Percentiles rank a stretch among this genome's conserved stretches.
Evolutionary conservation across 202 grass and related monocot species (phyloP).

Genomic region (Hordeum pubiflorum): DNA sequence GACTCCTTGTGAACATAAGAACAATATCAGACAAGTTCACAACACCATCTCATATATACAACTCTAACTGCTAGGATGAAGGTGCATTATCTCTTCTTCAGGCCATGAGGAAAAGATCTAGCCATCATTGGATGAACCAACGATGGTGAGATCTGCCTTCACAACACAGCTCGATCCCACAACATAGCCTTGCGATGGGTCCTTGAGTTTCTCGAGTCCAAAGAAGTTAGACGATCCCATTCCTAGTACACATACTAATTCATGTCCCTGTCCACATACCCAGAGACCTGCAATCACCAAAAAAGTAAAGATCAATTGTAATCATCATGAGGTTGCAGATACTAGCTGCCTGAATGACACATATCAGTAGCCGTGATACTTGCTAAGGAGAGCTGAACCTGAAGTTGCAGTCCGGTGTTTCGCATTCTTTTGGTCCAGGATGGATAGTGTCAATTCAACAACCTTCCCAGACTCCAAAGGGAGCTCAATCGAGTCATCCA

Average conservation of each 20-base stretch:
- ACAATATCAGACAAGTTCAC: too few species aligned
- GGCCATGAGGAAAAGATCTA: too few species aligned
- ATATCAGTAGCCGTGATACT: background rate
- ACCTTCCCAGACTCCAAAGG: background rate
- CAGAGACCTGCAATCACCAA: too few species aligned
- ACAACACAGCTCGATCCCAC: background rate
- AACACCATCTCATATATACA: too few species aligned
- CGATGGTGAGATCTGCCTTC: background rate
- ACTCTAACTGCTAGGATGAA: too few species aligned
- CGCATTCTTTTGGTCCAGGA: background rate
- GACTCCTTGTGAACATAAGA: too few species aligned
- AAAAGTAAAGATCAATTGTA: background rate
- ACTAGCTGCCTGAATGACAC: background rate
- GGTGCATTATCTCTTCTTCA: too few species aligned
- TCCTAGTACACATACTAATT: too few species aligned
- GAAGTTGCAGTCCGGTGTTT: background rate
- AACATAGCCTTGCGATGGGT: background rate
- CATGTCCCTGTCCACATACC: too few species aligned
- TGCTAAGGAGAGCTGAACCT: background rate
- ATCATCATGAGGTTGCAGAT: background rate
- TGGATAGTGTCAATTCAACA: background rate
- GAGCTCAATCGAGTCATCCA: background rate
- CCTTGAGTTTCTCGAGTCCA: background rate
- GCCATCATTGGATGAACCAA: too few species aligned
- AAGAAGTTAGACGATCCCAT: too few species aligned